These are phyloP conservation scores for Corylus americana DNA, from an alignment of 306 rosid species.

Conservation along the genomic window DNA sequence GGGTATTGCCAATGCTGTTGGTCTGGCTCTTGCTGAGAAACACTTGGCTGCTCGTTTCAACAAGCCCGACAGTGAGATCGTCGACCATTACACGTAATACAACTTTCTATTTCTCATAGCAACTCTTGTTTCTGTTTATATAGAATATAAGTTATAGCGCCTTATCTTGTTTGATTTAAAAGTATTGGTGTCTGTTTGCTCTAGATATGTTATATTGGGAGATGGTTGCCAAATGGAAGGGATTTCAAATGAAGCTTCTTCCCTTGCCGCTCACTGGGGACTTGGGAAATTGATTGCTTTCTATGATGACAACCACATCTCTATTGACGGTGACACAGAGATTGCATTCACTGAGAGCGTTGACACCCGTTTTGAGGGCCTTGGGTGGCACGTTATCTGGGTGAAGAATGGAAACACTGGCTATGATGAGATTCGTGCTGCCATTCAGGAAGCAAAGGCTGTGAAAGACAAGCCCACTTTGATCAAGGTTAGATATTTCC, in stretches of 20 bases:
- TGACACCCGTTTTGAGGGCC: slow-evolving; percentile 85
- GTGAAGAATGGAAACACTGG: slow-evolving; percentile 97
- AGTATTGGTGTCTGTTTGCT: slow-evolving; percentile 19
- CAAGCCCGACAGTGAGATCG: slow-evolving; percentile 85
- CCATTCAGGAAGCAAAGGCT: slow-evolving; percentile 92
- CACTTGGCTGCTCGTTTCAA: slow-evolving; percentile 96
- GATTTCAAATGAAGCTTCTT: slow-evolving; percentile 80
- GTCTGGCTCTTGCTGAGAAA: slow-evolving; percentile 97
- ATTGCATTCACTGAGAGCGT: slow-evolving; percentile 95
- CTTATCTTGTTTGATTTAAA: slow-evolving; percentile 15
- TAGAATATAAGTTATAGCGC: not conserved
- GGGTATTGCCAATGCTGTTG: slow-evolving; percentile 97
- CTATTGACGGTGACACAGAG: slow-evolving; percentile 92
- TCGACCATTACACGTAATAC: slow-evolving; percentile 91
- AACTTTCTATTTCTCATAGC: slow-evolving; percentile 17
- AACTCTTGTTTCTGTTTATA: not conserved
- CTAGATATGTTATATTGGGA: slow-evolving; percentile 76
- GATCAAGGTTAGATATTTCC: slow-evolving; percentile 68
- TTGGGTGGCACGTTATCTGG: slow-evolving; percentile 99
- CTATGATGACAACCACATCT: slow-evolving; percentile 97
- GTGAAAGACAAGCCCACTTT: slow-evolving; percentile 86
- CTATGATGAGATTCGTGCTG: slow-evolving; percentile 93
- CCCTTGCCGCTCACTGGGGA: slow-evolving; percentile 99
- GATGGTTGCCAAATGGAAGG: slow-evolving; percentile 99
- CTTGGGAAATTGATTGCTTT: slow-evolving; percentile 92